Conservation (phyloP, 1,139 yeast species). For the Pneumocystis oryctolagi region DNA sequence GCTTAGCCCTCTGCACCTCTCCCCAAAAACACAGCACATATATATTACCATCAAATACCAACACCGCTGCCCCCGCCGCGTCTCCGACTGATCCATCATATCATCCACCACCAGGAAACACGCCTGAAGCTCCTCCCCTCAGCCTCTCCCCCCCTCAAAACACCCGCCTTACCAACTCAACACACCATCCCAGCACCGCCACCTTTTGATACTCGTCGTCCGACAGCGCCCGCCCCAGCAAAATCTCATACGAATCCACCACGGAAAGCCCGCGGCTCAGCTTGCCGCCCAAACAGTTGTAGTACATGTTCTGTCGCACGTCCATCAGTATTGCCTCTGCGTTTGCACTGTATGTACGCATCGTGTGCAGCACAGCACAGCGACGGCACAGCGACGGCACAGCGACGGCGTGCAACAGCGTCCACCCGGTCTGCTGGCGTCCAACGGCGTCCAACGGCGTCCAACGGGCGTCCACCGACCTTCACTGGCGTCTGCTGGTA, state of each 20-base stretch:
- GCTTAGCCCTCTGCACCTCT: too few relatives aligned
- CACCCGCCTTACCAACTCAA: conserved; percentile 51
- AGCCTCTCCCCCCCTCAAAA: too few relatives aligned
- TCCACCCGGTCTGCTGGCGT: too few relatives aligned
- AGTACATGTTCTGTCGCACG: conserved; percentile 45
- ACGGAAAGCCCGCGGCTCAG: conserved; percentile 93
- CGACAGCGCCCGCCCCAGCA: conserved; percentile 54
- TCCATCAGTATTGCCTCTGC: too few relatives aligned
- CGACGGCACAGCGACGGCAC: too few relatives aligned
- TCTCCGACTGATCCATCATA: conserved; percentile 94
- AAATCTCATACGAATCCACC: conserved; percentile 74
- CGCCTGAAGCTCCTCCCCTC: conserved; percentile 80
- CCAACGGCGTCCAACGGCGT: too few relatives aligned
- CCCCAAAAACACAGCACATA: not conserved
- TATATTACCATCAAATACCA: conserved; percentile 49
- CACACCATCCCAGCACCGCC: conserved; percentile 88
- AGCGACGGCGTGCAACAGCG: too few relatives aligned
- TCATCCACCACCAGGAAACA: conserved; percentile 96
- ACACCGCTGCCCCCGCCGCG: conserved; percentile 97
- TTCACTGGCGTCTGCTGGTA: too few relatives aligned
- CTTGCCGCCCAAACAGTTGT: conserved; percentile 95
- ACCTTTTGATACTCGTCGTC: conserved; percentile 65
- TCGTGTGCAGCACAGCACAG: too few relatives aligned
- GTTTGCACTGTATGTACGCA: too few relatives aligned
- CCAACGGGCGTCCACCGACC: too few relatives aligned